phyloP scores from a whole-genome alignment of 352 stramenopile species.

The Aphanomyces invadans region DNA sequence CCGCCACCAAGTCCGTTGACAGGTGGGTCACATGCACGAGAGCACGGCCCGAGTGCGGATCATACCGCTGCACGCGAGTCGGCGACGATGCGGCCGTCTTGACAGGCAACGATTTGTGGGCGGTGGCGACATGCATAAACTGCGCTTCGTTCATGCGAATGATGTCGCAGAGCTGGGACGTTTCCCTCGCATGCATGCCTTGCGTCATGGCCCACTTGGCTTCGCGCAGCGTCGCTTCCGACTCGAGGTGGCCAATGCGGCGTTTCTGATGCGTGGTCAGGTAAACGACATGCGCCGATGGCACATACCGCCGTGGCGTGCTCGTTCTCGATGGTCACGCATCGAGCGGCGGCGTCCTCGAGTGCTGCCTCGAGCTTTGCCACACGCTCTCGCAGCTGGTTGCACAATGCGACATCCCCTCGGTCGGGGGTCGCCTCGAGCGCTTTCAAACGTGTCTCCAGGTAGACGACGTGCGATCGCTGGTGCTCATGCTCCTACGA shows the following conservation, averaged over 20 bases:
- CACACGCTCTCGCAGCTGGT: conserved; percentile 40
- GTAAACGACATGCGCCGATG: no score
- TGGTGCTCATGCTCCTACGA: background rate
- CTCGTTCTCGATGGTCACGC: background rate
- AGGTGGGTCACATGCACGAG: background rate
- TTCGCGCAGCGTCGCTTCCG: background rate
- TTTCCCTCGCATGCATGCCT: conserved; percentile 66
- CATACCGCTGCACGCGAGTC: conserved; percentile 31
- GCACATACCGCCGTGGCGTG: background rate
- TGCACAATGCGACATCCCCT: conserved; percentile 45
- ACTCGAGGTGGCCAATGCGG: conserved; percentile 3
- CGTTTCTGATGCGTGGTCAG: background rate
- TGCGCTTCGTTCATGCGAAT: conserved; percentile 37
- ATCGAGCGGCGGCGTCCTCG: conserved; percentile 14
- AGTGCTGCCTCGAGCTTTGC: conserved; percentile 32
- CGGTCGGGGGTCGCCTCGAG: conserved; percentile 26
- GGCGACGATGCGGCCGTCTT: background rate
- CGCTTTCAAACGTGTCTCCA: conserved; percentile 36
- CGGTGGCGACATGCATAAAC: conserved; percentile 34
- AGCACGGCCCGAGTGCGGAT: conserved; percentile 37
- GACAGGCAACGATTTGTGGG: conserved; percentile 10
- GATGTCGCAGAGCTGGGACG: conserved; percentile 43
- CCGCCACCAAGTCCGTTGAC: background rate
- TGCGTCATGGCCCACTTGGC: conserved; percentile 38
- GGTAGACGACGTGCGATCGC: background rate